Conservation (phyloP, 164 flowering plant species). For the Chloranthus sessilifolius region DNA sequence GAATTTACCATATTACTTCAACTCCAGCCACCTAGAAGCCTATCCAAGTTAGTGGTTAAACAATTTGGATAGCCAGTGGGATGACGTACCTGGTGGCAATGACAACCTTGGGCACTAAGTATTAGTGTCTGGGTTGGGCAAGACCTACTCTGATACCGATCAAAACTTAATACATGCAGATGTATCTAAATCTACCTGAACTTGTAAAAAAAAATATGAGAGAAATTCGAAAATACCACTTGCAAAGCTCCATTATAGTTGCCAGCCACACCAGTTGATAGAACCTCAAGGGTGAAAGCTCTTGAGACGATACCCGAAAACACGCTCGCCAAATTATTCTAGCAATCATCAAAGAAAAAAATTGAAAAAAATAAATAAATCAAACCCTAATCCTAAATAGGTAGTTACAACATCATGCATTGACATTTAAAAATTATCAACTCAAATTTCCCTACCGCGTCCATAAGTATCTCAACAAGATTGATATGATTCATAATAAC, state of each 20-base stretch:
- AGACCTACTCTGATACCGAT: no score
- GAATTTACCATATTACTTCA: no score
- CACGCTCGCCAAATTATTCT: conserved; percentile 78
- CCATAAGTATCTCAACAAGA: conserved; percentile 82
- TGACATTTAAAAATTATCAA: background rate
- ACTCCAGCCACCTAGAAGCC: no score
- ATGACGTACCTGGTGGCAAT: no score
- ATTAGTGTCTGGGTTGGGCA: no score
- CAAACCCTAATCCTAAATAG: background rate
- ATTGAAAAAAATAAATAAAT: background rate
- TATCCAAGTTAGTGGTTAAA: no score
- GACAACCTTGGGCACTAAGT: no score
- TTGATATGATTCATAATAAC: conserved; percentile 70
- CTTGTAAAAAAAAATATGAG: no score
- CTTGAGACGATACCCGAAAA: conserved; percentile 72
- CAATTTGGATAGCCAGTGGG: no score
- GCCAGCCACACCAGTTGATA: conserved; percentile 90
- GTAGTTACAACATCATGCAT: no score
- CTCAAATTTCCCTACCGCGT: conserved; percentile 43
- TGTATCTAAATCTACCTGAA: no score
- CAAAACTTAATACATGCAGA: no score
- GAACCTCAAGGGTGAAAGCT: conserved; percentile 65
- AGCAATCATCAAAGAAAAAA: conserved; percentile 8
- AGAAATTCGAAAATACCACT: conserved; percentile 68
- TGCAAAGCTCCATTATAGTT: conserved; percentile 90